phyloP scores from a whole-genome alignment of 2,329 filamentous ascomycete genomes.

The Colletotrichum chlorophyti region DNA sequence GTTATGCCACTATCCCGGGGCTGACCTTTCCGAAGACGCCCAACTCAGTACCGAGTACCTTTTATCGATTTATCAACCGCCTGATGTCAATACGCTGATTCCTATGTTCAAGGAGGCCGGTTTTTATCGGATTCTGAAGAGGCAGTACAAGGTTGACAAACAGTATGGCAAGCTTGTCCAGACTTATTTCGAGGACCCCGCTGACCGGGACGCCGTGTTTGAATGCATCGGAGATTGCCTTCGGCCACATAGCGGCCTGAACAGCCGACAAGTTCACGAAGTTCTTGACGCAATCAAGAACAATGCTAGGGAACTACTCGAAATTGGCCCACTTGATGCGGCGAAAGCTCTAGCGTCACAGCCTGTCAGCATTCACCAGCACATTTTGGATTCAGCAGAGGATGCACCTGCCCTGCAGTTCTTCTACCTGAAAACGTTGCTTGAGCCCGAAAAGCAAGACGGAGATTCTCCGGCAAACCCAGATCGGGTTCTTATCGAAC shows the following conservation, averaged over 20 bases:
- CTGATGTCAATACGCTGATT: conserved; percentile 78
- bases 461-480: conserved; percentile 37
- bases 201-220: conserved; percentile 79
- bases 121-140: conserved; percentile 92
- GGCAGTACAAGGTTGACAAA: conserved; percentile 80
- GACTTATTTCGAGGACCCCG: conserved; percentile 84
- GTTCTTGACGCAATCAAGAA: conserved; percentile 71
- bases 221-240: conserved; percentile 80
- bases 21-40: conserved; percentile 87
- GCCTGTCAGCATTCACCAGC: conserved; percentile 69
- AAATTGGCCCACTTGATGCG: conserved; percentile 69
- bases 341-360: conserved; percentile 70
- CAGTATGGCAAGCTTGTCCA: conserved; percentile 81
- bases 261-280: conserved; percentile 74
- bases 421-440: conserved; percentile 75
- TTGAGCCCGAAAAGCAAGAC: conserved; percentile 62
- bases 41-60: conserved; percentile 97
- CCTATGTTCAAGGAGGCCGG: conserved; percentile 78
- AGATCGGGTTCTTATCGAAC: conserved; percentile 73
- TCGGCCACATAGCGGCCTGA: conserved; percentile 66
- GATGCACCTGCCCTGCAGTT: conserved; percentile 72
- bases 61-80: conserved; percentile 89
- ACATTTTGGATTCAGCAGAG: conserved; percentile 67
- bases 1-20: conserved; percentile 83
- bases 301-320: conserved; percentile 71